Base-by-base conservation (phyloP, 352 stramenopile species). In the Phytopythium aichiense region DNA sequence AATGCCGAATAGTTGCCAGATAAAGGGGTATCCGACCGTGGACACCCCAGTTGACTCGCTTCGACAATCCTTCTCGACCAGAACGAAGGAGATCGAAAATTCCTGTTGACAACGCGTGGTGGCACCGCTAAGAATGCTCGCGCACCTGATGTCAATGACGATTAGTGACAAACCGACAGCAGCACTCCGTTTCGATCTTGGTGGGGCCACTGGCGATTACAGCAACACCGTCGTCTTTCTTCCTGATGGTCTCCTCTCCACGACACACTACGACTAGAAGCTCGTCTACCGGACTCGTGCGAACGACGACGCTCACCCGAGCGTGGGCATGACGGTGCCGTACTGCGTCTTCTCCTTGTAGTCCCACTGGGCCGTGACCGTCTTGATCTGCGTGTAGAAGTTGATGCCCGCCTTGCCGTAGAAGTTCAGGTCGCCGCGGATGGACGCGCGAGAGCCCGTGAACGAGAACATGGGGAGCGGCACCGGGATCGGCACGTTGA, bases 341-440 rank as follows among this genome's bases (percentile, higher is more conserved):
- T 96, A 96, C 61, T 96, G 84, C 40, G 88, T 93, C 66, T 87
- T 87, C 61, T 87, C 76, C 66, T 92, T 83, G 73, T 96, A 96
- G 30, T 98, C 88, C 97, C 97, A 99, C 65, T 98, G 94, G 48
- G 87, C 91, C 16, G 95, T 99, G 59, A 99, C 91, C 30, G 97
- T 99, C 83, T 99, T 99, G 62, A 96, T 85, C 74, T 99, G 94
- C 57, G 97, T 99, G 79, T 98, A 99, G 65, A 99, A 99, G 68
- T 98, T 88, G 53, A 98, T 90, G 42, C 96, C 97, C 37, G 94
- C 78, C 68, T 98, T 97, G 69, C 94, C 94, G 73, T 98, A 99
- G 76, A 99, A 99, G 76, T 99, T 97, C 38, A 98, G 63, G 78
- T 99, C 97, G 8, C 97, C 97, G 30, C 87, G 79, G 73, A 99